A percentile compares a stretch with the other conserved stretches of the same genome.
Evolutionary conservation across 768 basidiomycete species (phyloP).

Genomic region (Nevesoporus exiguus): DNA sequence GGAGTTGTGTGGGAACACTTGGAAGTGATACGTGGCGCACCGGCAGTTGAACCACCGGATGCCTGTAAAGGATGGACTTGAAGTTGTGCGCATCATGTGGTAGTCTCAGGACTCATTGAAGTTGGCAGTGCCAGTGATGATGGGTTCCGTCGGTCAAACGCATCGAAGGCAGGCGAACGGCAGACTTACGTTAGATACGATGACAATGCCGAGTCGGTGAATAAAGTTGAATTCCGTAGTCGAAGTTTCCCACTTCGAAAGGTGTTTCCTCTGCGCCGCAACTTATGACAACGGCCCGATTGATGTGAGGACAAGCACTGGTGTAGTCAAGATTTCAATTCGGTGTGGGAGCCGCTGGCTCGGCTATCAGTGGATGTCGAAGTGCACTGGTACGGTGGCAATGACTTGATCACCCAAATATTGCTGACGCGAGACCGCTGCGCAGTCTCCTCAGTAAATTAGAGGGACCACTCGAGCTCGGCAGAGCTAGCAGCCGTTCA

Average conservation of each 20-base stretch:
- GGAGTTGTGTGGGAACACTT: slow-evolving; percentile 8
- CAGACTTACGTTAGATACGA: not conserved
- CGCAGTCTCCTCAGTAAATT: not conserved
- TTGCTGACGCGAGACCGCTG: not conserved
- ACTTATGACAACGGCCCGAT: not conserved
- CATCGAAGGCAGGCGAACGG: not conserved
- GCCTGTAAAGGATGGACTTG: not conserved
- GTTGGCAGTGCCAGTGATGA: no score
- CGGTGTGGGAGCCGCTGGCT: not conserved
- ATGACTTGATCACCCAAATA: not conserved
- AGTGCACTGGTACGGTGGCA: not conserved
- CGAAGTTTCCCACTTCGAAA: not conserved
- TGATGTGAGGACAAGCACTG: not conserved
- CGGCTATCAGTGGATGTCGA: not conserved
- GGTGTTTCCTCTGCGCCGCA: not conserved
- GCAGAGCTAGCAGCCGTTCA: not conserved
- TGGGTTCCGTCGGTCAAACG: not conserved
- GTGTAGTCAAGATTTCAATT: no score
- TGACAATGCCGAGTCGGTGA: not conserved
- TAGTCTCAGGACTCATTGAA: not conserved
- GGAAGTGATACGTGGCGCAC: slow-evolving; percentile 4
- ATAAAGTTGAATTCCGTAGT: not conserved
- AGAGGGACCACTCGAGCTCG: no score
- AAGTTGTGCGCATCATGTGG: not conserved
- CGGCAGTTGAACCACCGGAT: slow-evolving; percentile 14